Conservation (phyloP, 768 basidiomycete species). For the Suillus ampliporus region DNA sequence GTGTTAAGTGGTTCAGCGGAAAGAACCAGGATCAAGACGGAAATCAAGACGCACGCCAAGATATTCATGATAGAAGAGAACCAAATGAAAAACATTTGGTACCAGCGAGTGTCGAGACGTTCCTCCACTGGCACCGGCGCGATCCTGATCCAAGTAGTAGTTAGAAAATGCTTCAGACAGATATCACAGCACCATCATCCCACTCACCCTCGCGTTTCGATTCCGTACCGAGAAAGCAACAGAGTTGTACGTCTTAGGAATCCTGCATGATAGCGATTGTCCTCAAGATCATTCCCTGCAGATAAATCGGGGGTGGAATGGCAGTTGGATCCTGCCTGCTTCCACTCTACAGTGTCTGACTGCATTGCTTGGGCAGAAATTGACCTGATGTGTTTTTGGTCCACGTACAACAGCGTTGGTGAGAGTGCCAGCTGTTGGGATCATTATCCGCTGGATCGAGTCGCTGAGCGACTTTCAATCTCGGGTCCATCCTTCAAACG, state of each 20-base stretch:
- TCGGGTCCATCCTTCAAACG: no score
- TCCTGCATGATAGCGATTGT: neutral
- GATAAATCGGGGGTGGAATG: neutral
- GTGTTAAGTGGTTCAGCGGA: neutral
- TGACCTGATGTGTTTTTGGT: neutral
- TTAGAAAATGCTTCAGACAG: neutral
- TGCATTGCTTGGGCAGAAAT: neutral
- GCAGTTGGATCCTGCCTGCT: neutral
- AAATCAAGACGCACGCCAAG: slow-evolving; percentile 38
- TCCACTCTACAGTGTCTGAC: neutral
- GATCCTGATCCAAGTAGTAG: slow-evolving; percentile 33
- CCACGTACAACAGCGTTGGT: neutral
- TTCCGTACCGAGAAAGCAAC: slow-evolving; percentile 39
- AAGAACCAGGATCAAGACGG: neutral
- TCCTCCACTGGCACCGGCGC: slow-evolving; percentile 42
- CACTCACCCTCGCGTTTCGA: slow-evolving; percentile 48
- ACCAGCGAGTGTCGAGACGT: slow-evolving; percentile 47
- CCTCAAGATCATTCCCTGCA: neutral
- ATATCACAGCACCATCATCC: neutral
- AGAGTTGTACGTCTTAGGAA: slow-evolving; percentile 29
- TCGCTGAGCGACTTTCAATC: no score
- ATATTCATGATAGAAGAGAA: slow-evolving; percentile 53
- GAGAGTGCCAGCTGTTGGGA: neutral
- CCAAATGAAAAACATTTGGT: slow-evolving; percentile 59
- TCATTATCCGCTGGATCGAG: no score